phyloP scores from a whole-genome alignment of 176 grass and related monocot species.

The Oryza coarctata region DNA sequence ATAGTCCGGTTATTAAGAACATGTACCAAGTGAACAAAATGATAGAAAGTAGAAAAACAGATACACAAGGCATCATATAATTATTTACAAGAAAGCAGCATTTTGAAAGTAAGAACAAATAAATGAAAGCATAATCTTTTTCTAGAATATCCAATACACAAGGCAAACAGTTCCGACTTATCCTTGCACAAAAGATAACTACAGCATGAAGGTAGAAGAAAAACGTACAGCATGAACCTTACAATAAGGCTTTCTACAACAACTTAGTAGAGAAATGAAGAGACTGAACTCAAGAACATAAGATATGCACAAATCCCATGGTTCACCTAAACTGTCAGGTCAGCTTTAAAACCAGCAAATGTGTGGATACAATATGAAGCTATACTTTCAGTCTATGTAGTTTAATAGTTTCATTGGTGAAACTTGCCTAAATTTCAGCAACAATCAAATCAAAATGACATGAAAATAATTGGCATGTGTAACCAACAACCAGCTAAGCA shows the following conservation, averaged over 20 bases:
- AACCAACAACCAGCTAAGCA: slow-evolving; percentile 26
- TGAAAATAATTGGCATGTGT: neutral
- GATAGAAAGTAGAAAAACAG: neutral
- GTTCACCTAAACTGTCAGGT: neutral
- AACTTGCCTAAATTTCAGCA: slow-evolving; percentile 13
- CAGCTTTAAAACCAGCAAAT: slow-evolving; percentile 2
- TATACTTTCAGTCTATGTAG: neutral
- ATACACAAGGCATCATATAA: neutral
- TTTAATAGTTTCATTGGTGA: neutral
- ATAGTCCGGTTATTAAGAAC: neutral
- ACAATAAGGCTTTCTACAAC: neutral
- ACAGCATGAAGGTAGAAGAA: neutral
- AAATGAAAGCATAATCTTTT: neutral
- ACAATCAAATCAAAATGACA: neutral
- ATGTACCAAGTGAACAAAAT: neutral
- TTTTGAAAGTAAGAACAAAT: neutral
- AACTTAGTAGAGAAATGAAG: slow-evolving; percentile 1
- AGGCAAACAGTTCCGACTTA: neutral
- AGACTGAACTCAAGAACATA: neutral
- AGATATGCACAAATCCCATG: neutral
- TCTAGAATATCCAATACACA: neutral
- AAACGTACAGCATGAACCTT: neutral
- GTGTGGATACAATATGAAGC: neutral
- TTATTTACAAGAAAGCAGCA: neutral
- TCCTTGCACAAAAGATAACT: neutral